Evolutionary conservation across 306 rosid genomes (phyloP).

Genomic region (Trifolium repens): DNA sequence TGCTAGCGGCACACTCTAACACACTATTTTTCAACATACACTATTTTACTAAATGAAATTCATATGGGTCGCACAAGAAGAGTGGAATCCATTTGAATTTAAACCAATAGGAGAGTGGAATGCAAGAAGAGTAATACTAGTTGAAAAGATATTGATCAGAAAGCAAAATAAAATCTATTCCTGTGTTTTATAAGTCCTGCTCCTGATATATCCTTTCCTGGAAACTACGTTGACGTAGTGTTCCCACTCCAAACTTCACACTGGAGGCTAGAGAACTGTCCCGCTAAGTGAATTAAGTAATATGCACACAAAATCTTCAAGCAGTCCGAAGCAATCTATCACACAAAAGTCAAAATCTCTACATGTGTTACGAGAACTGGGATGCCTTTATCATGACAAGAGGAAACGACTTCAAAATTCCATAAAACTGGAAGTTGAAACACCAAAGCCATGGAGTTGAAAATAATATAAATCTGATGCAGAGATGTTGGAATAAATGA

Average conservation of each 20-base stretch:
- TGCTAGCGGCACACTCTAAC: not conserved
- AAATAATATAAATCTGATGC: conserved; percentile 17
- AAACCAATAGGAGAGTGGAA: not conserved
- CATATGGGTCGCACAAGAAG: not conserved
- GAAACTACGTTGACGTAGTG: conserved; percentile 40
- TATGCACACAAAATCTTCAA: conserved; percentile 48
- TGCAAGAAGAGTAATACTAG: not conserved
- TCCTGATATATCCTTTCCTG: conserved; percentile 27
- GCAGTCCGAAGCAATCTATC: conserved; percentile 25
- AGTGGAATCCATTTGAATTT: not conserved
- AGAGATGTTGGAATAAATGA: conserved; percentile 27
- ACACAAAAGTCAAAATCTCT: conserved; percentile 31
- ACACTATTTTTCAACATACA: not conserved
- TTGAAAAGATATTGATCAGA: conserved; percentile 36
- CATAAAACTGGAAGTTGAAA: conserved; percentile 35
- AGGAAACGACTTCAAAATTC: conserved; percentile 39
- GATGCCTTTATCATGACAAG: conserved; percentile 46
- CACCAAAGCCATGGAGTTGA: conserved; percentile 34
- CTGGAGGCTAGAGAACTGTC: conserved; percentile 33
- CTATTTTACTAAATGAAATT: not conserved
- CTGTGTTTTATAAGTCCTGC: conserved; percentile 18
- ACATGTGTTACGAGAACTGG: conserved; percentile 36
- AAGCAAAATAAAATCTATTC: conserved; percentile 26
- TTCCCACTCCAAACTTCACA: conserved; percentile 43
- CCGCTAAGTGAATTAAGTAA: conserved; percentile 23